phyloP scores from a whole-genome alignment of 805 yeast species.

The Diddensiella caesifluorescens region DNA sequence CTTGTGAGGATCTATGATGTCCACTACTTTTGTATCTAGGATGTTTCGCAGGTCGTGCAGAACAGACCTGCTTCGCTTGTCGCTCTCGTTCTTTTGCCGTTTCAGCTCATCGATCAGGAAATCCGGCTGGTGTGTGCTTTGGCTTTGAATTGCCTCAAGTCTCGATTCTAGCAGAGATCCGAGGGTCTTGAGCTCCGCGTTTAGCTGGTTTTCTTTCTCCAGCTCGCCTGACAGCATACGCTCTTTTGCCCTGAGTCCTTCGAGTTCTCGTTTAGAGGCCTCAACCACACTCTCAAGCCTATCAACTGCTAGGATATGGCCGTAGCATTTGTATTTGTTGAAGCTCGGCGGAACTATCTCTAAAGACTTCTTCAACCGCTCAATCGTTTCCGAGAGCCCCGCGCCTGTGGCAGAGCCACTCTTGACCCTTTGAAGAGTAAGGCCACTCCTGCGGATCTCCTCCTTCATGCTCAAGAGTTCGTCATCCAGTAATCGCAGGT shows the following conservation, averaged over 20 bases:
- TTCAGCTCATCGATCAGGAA: not conserved
- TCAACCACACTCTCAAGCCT: slow-evolving; percentile 8
- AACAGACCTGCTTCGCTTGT: not conserved
- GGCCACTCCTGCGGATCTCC: not conserved
- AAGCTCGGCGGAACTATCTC: slow-evolving; percentile 1
- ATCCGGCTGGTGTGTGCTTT: slow-evolving; percentile 1
- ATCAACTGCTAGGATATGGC: slow-evolving; percentile 8
- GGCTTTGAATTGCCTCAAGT: slow-evolving; percentile 1
- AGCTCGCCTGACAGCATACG: not conserved
- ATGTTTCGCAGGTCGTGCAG: slow-evolving; percentile 3
- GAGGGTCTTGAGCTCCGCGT: slow-evolving; percentile 8
- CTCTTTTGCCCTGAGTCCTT: slow-evolving; percentile 4
- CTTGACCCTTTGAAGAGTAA: not conserved
- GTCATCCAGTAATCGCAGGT: not conserved
- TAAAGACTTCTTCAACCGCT: slow-evolving; percentile 4
- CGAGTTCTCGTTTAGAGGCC: slow-evolving; percentile 1
- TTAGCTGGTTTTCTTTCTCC: not conserved
- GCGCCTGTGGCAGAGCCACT: no score
- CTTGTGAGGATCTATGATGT: not conserved
- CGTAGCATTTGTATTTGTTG: not conserved
- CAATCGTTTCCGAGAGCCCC: not conserved
- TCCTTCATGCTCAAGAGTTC: not conserved
- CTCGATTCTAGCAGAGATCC: slow-evolving; percentile 3
- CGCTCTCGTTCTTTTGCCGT: not conserved
- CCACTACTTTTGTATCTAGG: slow-evolving; percentile 5